Conservation (phyloP, 2,329 filamentous ascomycete genomes). For the Venturia asperata region DNA sequence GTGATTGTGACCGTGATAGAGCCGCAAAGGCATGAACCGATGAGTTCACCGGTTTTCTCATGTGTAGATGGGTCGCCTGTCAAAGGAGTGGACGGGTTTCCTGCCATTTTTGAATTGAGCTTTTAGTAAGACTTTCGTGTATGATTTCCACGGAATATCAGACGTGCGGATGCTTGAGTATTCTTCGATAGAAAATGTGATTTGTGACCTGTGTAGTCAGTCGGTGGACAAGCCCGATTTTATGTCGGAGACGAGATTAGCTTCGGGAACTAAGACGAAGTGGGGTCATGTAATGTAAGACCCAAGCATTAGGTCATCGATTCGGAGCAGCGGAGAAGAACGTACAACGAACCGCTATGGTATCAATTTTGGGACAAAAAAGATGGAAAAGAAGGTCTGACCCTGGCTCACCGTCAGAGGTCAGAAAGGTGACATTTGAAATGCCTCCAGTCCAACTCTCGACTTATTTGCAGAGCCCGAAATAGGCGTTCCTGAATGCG, state of each 20-base stretch:
- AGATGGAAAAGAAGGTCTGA: not conserved
- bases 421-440: not conserved
- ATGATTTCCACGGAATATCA: not conserved
- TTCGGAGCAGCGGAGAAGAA: slow-evolving; percentile 1
- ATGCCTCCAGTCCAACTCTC: not conserved
- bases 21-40: slow-evolving; percentile 41
- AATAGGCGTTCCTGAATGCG: too few relatives aligned
- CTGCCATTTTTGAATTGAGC: not conserved
- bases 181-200: not conserved
- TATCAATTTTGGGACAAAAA: not conserved
- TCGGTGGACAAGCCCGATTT: not conserved
- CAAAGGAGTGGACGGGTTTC: not conserved
- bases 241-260: not conserved
- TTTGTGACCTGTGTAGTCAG: not conserved
- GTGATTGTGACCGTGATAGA: slow-evolving; percentile 43
- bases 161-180: not conserved
- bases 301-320: not conserved
- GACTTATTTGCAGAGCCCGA: not conserved
- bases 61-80: slow-evolving; percentile 9
- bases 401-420: not conserved
- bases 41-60: slow-evolving; percentile 29
- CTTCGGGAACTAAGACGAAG: not conserved
- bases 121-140: not conserved
- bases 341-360: not conserved
- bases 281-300: not conserved